These are phyloP conservation scores for Pharus latifolius DNA, from an alignment of 176 grass and related monocot genomes.

Conservation along the genomic window DNA sequence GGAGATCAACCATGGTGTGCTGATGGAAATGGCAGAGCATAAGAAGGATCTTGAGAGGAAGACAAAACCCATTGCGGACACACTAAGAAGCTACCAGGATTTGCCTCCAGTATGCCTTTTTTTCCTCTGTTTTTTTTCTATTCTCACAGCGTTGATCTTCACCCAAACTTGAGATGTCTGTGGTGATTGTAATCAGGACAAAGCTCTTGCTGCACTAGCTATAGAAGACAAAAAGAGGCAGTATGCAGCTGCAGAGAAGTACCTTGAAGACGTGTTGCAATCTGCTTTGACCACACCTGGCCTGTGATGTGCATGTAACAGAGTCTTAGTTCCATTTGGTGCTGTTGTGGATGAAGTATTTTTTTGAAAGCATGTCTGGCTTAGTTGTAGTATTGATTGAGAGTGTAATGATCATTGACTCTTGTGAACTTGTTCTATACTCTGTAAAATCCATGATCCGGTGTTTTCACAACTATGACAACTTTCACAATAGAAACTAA, in stretches of 20 bases:
- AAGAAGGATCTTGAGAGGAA: slow-evolving; percentile 93
- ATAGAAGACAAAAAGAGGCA: slow-evolving; percentile 98
- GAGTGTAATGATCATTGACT: slow-evolving; percentile 1
- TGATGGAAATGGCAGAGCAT: slow-evolving; percentile 99
- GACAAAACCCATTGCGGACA: slow-evolving; percentile 91
- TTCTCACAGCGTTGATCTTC: not conserved
- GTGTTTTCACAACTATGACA: not conserved
- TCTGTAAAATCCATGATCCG: slow-evolving; percentile 6
- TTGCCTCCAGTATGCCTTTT: slow-evolving; percentile 76
- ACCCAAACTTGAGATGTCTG: slow-evolving; percentile 9
- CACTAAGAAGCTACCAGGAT: slow-evolving; percentile 95
- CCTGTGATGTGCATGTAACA: slow-evolving; percentile 35
- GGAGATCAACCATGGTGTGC: slow-evolving; percentile 94
- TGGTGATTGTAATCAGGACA: slow-evolving; percentile 58
- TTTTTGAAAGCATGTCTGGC: too few relatives aligned
- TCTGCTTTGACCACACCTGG: slow-evolving; percentile 64
- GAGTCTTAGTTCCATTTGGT: slow-evolving; percentile 13
- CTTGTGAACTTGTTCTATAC: slow-evolving; percentile 5
- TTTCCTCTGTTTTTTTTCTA: slow-evolving; percentile 9
- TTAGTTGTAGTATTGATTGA: slow-evolving; percentile 13
- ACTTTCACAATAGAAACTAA: slow-evolving; percentile 11
- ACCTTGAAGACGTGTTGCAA: slow-evolving; percentile 91
- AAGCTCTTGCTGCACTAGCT: slow-evolving; percentile 91
- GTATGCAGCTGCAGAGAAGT: slow-evolving; percentile 96
- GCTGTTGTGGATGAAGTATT: not conserved